A percentile compares a stretch with the other conserved stretches of the same genome.
Evolutionary conservation across 2,329 filamentous ascomycete genomes (phyloP).

Genomic region (Ascochyta pisi): DNA sequence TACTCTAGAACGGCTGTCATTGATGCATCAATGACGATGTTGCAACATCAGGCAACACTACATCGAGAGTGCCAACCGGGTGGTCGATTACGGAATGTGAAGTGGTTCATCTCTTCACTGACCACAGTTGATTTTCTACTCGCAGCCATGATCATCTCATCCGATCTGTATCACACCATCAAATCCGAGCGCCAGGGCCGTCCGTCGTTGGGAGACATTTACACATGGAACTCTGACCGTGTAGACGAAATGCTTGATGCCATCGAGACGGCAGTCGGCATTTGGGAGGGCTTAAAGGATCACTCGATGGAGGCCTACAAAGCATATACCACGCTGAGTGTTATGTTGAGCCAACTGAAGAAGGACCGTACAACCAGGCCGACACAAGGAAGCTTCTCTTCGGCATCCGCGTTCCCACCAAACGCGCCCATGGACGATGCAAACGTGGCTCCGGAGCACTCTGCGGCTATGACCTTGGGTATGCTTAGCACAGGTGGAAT

Average conservation of each 20-base stretch:
- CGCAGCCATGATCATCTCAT: conserved; percentile 81
- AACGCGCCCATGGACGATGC: conserved; percentile 57
- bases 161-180: conserved; percentile 79
- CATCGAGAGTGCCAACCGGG: conserved; percentile 75
- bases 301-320: conserved; percentile 90
- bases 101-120: conserved; percentile 80
- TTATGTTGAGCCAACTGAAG: conserved; percentile 83
- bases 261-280: conserved; percentile 74
- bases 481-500: conserved; percentile 69
- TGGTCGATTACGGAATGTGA: conserved; percentile 74
- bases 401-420: conserved; percentile 37
- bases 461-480: conserved; percentile 73
- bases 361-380: conserved; percentile 49
- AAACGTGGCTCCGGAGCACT: conserved; percentile 66
- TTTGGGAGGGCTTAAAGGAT: conserved; percentile 81
- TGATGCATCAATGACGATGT: conserved; percentile 82
- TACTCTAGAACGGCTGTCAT: conserved; percentile 86
- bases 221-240: conserved; percentile 55
- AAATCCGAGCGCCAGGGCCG: conserved; percentile 51
- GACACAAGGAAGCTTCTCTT: conserved; percentile 40
- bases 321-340: conserved; percentile 77
- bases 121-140: conserved; percentile 86
- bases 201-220: conserved; percentile 46
- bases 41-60: conserved; percentile 78
- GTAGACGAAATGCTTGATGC: conserved; percentile 77